Evolutionary conservation across 805 yeast genomes (phyloP).

Genomic region (Deakozyma indianensis): DNA sequence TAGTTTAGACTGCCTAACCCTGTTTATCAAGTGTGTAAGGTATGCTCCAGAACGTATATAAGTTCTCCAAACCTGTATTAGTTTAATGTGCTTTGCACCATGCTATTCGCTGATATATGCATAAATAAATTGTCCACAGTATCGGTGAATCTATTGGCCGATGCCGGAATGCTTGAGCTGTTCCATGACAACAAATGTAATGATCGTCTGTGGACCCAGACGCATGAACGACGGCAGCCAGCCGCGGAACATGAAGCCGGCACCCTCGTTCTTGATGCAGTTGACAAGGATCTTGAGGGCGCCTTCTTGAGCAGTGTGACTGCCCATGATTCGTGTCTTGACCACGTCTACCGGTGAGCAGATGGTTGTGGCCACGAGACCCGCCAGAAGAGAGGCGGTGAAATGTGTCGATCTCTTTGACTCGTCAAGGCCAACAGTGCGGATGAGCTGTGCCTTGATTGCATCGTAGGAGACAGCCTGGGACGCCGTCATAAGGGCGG

Average conservation of each 20-base stretch:
- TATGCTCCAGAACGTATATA: not conserved
- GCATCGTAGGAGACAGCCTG: constrained; percentile 82
- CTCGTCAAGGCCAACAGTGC: constrained; percentile 36
- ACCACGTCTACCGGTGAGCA: constrained; percentile 90
- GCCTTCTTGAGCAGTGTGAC: constrained; percentile 21
- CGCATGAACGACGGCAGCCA: constrained; percentile 83
- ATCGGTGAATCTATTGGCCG: constrained; percentile 6
- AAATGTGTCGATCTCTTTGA: constrained; percentile 59
- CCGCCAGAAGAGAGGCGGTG: constrained; percentile 65
- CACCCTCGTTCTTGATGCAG: constrained; percentile 58
- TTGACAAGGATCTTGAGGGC: constrained; percentile 36
- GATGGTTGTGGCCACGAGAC: constrained; percentile 78
- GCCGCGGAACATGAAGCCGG: constrained; percentile 73
- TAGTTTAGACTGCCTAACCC: too few species aligned
- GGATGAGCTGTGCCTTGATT: constrained; percentile 47
- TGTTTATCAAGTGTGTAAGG: too few species aligned
- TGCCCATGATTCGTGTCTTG: constrained; percentile 78
- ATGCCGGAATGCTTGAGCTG: constrained; percentile 22
- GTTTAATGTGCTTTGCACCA: too few species aligned
- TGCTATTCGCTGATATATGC: too few species aligned
- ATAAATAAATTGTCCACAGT: too few species aligned
- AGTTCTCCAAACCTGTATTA: not conserved
- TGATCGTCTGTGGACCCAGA: constrained; percentile 52
- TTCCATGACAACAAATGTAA: constrained; percentile 26
- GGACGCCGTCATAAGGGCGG: constrained; percentile 78